These are phyloP conservation scores for Metschnikowia shivogae DNA, from an alignment of 805 yeast genomes.

Conservation along the genomic window DNA sequence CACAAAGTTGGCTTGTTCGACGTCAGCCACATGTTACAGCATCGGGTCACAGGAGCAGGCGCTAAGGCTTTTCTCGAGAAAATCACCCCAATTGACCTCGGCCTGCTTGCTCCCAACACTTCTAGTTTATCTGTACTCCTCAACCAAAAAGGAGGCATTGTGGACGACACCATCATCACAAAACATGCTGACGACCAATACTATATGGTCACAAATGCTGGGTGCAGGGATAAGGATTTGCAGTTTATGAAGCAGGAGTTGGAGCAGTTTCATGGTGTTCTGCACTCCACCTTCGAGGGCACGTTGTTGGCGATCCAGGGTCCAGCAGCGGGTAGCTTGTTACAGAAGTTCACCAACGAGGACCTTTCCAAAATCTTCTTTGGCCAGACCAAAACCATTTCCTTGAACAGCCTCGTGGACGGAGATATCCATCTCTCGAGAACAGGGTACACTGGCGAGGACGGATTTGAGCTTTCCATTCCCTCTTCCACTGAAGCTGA, in stretches of 20 bases:
- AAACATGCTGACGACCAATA: conserved; percentile 72
- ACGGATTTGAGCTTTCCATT: conserved; percentile 90
- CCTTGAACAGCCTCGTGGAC: conserved; percentile 38
- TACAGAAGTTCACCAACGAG: conserved; percentile 59
- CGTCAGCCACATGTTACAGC: conserved; percentile 97
- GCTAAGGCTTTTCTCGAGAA: conserved; percentile 66
- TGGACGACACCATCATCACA: conserved; percentile 90
- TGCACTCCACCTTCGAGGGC: conserved; percentile 53
- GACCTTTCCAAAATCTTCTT: conserved; percentile 63
- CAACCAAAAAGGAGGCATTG: conserved; percentile 71
- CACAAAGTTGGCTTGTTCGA: conserved; percentile 85
- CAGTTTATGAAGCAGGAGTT: conserved; percentile 57
- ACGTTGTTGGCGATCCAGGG: conserved; percentile 91
- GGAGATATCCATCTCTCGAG: conserved; percentile 74
- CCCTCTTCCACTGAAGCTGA: conserved; percentile 44
- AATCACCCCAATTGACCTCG: conserved; percentile 84
- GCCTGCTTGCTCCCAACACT: conserved; percentile 48
- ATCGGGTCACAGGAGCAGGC: conserved; percentile 64
- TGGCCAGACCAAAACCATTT: conserved; percentile 59
- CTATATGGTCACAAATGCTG: conserved; percentile 94
- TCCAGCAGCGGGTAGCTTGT: conserved; percentile 68
- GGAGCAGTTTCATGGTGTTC: conserved; percentile 32
- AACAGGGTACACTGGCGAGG: conserved; percentile 98
- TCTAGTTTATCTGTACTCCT: conserved; percentile 77
- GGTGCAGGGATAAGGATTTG: conserved; percentile 80